Conservation (phyloP, 768 basidiomycete genomes). For the Leccinum uliginosum region DNA sequence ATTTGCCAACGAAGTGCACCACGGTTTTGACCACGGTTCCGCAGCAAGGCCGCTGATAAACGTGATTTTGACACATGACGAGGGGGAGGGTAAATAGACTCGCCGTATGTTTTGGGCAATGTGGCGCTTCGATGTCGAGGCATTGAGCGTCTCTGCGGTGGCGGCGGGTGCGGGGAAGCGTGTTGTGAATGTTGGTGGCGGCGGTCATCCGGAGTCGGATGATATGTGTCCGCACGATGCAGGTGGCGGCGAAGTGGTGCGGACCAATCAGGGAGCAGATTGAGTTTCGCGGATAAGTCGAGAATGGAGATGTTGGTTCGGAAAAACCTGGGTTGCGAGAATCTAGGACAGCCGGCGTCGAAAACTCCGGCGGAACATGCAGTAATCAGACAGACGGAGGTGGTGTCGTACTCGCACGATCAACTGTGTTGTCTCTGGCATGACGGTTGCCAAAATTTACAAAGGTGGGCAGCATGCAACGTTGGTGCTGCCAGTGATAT, state of each 20-base stretch:
- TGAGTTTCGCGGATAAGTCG: not conserved
- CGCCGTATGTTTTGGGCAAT: conserved; percentile 8
- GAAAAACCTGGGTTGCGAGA: not conserved
- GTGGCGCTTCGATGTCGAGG: conserved; percentile 9
- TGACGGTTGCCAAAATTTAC: conserved; percentile 2
- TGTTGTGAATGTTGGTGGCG: not conserved
- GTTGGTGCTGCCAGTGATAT: not conserved
- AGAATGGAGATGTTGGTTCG: not conserved
- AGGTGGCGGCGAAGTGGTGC: not conserved
- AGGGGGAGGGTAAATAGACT: conserved; percentile 1
- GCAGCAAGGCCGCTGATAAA: not conserved
- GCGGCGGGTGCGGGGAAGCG: conserved; percentile 23
- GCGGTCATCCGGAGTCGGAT: conserved; percentile 5
- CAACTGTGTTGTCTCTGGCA: not conserved
- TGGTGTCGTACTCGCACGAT: not conserved
- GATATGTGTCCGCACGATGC: not conserved
- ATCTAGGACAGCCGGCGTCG: not conserved
- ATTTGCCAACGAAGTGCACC: not conserved
- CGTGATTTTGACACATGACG: conserved; percentile 4
- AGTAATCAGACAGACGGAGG: not conserved
- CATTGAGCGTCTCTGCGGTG: conserved; percentile 17
- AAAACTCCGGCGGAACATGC: not conserved
- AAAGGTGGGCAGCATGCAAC: not conserved
- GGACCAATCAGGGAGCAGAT: not conserved
- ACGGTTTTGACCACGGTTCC: not conserved